phyloP scores from a whole-genome alignment of 2,329 filamentous ascomycete genomes.

The Gremmenia infestans region DNA sequence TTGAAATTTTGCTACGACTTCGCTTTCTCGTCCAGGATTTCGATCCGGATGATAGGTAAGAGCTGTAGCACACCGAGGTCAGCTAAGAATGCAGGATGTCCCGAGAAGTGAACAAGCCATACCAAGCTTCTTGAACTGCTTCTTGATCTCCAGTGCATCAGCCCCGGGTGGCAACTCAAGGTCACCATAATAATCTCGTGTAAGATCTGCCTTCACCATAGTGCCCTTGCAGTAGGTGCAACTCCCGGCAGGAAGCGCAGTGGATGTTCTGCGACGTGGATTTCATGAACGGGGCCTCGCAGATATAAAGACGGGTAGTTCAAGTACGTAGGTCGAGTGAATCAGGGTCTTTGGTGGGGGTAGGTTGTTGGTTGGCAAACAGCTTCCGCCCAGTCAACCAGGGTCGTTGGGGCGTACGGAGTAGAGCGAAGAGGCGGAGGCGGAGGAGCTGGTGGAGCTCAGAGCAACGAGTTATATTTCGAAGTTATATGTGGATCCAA shows the following conservation, averaged over 20 bases:
- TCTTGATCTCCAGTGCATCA: conserved; percentile 60
- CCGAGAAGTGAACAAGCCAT: conserved; percentile 18
- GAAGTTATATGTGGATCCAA: too few species aligned
- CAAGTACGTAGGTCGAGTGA: too few species aligned
- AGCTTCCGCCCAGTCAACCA: too few species aligned
- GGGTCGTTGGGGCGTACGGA: too few species aligned
- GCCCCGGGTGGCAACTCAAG: conserved; percentile 56
- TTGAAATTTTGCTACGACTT: conserved; percentile 64
- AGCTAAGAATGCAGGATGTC: neutral
- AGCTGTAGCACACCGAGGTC: conserved; percentile 37
- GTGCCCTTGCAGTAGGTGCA: conserved; percentile 1
- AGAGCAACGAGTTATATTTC: too few species aligned
- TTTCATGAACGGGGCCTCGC: neutral
- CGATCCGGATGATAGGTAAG: conserved; percentile 67
- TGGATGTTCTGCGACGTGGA: neutral
- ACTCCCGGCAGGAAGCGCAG: neutral
- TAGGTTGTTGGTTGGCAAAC: too few species aligned
- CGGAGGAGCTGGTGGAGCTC: too few species aligned
- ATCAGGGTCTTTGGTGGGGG: too few species aligned
- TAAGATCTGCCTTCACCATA: conserved; percentile 33
- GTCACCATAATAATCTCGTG: conserved; percentile 61
- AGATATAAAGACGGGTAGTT: neutral
- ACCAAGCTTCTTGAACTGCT: conserved; percentile 64
- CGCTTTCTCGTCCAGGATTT: conserved; percentile 62
- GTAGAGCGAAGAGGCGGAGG: too few species aligned